phyloP scores from a whole-genome alignment of 1,139 yeast species.

The Taphrina deformans region DNA sequence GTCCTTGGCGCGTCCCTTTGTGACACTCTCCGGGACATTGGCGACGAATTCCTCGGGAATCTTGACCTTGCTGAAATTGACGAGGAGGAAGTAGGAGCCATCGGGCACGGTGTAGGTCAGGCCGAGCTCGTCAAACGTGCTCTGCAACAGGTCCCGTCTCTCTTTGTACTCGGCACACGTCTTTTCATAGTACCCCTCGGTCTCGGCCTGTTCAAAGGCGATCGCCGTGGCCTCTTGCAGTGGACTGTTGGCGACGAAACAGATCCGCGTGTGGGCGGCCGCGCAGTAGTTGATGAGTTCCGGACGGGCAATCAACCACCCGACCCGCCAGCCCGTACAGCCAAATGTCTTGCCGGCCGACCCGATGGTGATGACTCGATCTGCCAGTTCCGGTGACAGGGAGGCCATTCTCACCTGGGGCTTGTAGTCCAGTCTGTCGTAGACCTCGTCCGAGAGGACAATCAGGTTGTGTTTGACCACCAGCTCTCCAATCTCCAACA shows the following conservation, averaged over 20 bases:
- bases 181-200: constrained; percentile 63
- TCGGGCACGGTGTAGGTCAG: constrained; percentile 87
- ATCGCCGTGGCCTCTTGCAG: constrained; percentile 87
- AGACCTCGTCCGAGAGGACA: constrained; percentile 88
- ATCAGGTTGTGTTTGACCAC: constrained; percentile 81
- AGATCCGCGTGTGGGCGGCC: constrained; percentile 79
- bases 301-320: constrained; percentile 90
- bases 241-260: constrained; percentile 76
- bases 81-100: constrained; percentile 90
- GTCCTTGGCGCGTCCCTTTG: constrained; percentile 68
- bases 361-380: constrained; percentile 83
- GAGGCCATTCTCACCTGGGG: constrained; percentile 82
- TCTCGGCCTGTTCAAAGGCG: constrained; percentile 63
- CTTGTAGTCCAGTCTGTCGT: constrained; percentile 78
- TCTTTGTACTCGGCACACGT: constrained; percentile 66
- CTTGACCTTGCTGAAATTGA: constrained; percentile 76
- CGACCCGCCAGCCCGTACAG: constrained; percentile 98
- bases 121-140: constrained; percentile 79
- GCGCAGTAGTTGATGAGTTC: constrained; percentile 76
- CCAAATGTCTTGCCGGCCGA: constrained; percentile 97
- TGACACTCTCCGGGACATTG: constrained; percentile 67
- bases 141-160: constrained; percentile 70
- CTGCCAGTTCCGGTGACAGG: constrained; percentile 71
- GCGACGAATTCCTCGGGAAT: constrained; percentile 63
- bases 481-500: constrained; percentile 69